A percentile compares a stretch with the other conserved stretches of the same genome.
Conservation (phyloP, 495 filamentous ascomycete genomes). For the Platismatia glauca region DNA sequence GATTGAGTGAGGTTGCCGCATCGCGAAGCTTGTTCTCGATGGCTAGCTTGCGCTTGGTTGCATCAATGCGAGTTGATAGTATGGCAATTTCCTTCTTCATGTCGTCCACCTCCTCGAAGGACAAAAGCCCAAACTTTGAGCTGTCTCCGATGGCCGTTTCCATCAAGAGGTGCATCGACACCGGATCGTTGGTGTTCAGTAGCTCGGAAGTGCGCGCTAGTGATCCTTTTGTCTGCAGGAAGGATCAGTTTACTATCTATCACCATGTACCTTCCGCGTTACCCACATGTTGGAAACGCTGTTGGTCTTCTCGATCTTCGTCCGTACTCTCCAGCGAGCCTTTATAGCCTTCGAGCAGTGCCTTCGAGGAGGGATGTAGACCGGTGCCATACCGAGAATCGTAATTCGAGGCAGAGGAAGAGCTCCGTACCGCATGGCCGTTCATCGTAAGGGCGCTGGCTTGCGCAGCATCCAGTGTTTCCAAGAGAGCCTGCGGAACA, state of each 20-base stretch:
- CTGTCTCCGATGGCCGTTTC: constrained; percentile 90
- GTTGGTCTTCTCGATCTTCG: constrained; percentile 1
- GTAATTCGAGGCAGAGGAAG: constrained; percentile 38
- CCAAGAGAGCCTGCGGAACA: not conserved
- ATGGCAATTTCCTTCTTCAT: constrained; percentile 75
- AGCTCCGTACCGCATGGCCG: constrained; percentile 36
- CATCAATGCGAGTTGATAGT: constrained; percentile 65
- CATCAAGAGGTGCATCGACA: constrained; percentile 76
- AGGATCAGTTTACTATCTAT: constrained; percentile 4
- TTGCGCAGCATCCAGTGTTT: not conserved
- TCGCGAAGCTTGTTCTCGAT: constrained; percentile 90
- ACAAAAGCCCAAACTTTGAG: constrained; percentile 70
- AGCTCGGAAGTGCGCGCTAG: constrained; percentile 36
- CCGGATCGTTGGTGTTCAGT: constrained; percentile 45
- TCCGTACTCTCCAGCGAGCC: constrained; percentile 24
- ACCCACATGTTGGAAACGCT: constrained; percentile 9
- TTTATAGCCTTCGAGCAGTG: constrained; percentile 41
- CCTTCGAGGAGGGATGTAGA: constrained; percentile 31
- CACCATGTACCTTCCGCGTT: not conserved
- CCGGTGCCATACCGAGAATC: constrained; percentile 40
- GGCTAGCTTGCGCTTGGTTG: constrained; percentile 69
- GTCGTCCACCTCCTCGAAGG: constrained; percentile 80
- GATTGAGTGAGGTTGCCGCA: constrained; percentile 75
- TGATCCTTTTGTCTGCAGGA: constrained; percentile 16
- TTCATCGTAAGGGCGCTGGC: constrained; percentile 31